Percentiles rank a stretch among this genome's conserved stretches.
These are phyloP conservation scores for Mycosphaerelloides madeirae DNA, from an alignment of 2,329 filamentous ascomycete genomes.

Conservation along the genomic window DNA sequence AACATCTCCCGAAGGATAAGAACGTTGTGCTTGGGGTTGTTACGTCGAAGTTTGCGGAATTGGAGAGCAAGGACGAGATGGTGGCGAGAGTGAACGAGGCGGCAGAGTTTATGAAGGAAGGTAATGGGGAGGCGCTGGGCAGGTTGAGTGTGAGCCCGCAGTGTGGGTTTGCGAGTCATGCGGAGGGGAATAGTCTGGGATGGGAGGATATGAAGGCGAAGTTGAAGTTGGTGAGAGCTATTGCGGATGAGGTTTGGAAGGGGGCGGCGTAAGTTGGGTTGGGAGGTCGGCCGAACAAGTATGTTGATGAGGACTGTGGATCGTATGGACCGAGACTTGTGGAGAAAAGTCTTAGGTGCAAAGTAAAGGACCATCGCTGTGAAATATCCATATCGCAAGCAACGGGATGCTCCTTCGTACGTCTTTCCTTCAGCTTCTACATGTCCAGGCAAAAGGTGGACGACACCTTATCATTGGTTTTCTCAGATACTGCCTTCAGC, in stretches of 20 bases:
- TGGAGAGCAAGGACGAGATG: conserved; percentile 46
- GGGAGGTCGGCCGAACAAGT: too few relatives aligned
- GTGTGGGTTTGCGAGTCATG: conserved; percentile 58
- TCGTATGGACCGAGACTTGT: too few relatives aligned
- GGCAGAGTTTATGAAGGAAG: conserved; percentile 65
- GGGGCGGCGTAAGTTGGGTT: conserved; percentile 40
- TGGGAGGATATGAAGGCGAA: conserved; percentile 68
- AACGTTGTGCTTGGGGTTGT: conserved; percentile 46
- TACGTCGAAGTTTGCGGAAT: conserved; percentile 42
- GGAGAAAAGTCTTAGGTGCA: too few relatives aligned
- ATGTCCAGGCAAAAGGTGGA: too few relatives aligned
- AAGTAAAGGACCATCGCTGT: too few relatives aligned
- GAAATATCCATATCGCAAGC: too few relatives aligned
- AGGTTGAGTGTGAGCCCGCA: conserved; percentile 66
- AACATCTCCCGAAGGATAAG: conserved; percentile 43
- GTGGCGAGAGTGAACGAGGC: conserved; percentile 43
- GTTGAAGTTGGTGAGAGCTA: conserved; percentile 62
- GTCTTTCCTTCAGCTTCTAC: too few relatives aligned
- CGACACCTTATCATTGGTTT: too few relatives aligned
- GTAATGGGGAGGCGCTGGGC: conserved; percentile 61
- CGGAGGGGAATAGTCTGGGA: conserved; percentile 58
- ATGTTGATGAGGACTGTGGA: too few relatives aligned
- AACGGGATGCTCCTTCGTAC: too few relatives aligned
- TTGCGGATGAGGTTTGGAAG: conserved; percentile 70
- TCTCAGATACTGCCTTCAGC: too few relatives aligned